These are phyloP conservation scores for Populus hybrid DNA, from an alignment of 441 rosid genomes.

Conservation along the genomic window DNA sequence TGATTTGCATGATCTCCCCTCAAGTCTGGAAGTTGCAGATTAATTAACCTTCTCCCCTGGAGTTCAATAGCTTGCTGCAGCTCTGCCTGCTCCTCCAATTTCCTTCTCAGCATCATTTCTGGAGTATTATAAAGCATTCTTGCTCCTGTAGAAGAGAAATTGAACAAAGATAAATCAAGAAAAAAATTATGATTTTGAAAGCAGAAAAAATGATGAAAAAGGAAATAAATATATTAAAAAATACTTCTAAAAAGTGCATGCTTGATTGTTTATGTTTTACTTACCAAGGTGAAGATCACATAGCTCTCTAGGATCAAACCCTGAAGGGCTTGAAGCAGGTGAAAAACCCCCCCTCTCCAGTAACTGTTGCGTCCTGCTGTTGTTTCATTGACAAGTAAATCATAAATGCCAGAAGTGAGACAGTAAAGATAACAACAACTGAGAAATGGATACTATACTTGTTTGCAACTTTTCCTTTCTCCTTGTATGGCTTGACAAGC, in stretches of 20 bases:
- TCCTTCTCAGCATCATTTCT: slow-evolving; percentile 66
- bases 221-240: background rate
- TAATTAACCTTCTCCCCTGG: slow-evolving; percentile 71
- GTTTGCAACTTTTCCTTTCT: slow-evolving; percentile 79
- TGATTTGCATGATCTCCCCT: slow-evolving; percentile 48
- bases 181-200: background rate
- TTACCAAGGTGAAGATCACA: slow-evolving; percentile 60
- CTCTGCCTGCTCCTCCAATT: slow-evolving; percentile 74
- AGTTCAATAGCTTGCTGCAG: slow-evolving; percentile 80
- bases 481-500: slow-evolving; percentile 95
- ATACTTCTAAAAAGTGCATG: background rate
- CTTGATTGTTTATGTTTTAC: slow-evolving; percentile 18
- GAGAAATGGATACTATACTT: slow-evolving; percentile 39
- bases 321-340: slow-evolving; percentile 65
- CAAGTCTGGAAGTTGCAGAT: slow-evolving; percentile 80
- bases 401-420: slow-evolving; percentile 6
- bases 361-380: slow-evolving; percentile 72
- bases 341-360: slow-evolving; percentile 69
- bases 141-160: slow-evolving; percentile 38
- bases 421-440: slow-evolving; percentile 8
- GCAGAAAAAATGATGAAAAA: background rate
- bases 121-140: slow-evolving; percentile 54
- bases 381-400: slow-evolving; percentile 24
- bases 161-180: slow-evolving; percentile 7
- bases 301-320: slow-evolving; percentile 54